Base-by-base conservation (phyloP, 2,329 filamentous ascomycete genomes). In the Claviceps monticola region DNA sequence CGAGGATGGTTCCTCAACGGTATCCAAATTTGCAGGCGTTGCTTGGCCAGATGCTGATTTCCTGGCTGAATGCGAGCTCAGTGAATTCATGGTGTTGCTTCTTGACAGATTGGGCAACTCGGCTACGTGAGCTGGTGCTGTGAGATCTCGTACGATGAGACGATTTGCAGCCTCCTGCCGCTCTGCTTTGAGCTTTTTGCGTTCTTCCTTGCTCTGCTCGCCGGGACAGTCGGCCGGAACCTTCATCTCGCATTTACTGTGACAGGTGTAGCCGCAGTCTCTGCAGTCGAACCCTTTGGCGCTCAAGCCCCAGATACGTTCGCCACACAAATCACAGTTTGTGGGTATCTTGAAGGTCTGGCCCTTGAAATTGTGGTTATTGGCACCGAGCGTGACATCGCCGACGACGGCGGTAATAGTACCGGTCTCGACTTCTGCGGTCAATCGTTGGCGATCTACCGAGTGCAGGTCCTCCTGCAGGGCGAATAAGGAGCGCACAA, bases 291-390 rank as follows among this genome's bases (percentile, higher is more conserved):
- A 94, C 0, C 93, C 93, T 69, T 98, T 98, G 39, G 93, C 91
- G 34, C 88, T 95, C 42, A 98, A 68, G 0, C 93, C 93, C 93
- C 93, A 98, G 65, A 98, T 95, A 29, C 93, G 81, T 64, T 98
- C 93, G 17, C 90, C 90, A 60, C 93, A 98, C 13, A 96, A 76
- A 66, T 98, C 93, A 70, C 93, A 98, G 65, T 97, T 97, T 4
- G 93, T 98, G 0, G 94, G 94, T 55, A 98, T 95, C 67, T 97
- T 97, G 76, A 97, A 98, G 0, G 93, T 97, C 64, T 97, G 89
- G n/a, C 88, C 83, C 69, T 95, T 95, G 77, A 98, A 98, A 62
- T 95, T 93, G 72, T 98, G 93, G 62, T 90, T 95, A 65, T 88
- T 88, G 11, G 90, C 90, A 17, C 91, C 91, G 19, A 95, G 74